Percentiles rank a stretch among this genome's conserved stretches.
Evolutionary conservation across 345 rosid species (phyloP).

Genomic region (Eucalyptus tenuipes): DNA sequence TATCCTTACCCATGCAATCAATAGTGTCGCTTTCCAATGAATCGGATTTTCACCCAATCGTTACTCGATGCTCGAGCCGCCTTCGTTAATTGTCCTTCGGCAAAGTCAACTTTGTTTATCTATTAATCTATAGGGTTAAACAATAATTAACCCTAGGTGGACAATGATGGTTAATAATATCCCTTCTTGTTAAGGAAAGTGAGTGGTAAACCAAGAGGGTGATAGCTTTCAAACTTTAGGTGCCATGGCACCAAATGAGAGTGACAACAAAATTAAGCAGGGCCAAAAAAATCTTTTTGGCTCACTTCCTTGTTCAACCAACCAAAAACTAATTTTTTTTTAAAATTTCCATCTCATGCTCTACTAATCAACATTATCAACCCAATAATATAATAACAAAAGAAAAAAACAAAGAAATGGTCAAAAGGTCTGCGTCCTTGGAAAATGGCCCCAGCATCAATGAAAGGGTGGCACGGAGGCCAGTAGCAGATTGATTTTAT

Average conservation of each 20-base stretch:
- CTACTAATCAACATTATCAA: background rate
- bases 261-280: background rate
- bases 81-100: background rate
- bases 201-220: background rate
- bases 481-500: background rate
- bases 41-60: background rate
- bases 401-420: background rate
- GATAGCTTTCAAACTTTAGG: background rate
- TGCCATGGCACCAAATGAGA: background rate
- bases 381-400: background rate
- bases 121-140: background rate
- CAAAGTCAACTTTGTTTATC: background rate
- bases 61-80: background rate
- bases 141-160: background rate
- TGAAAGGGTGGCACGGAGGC: background rate
- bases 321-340: background rate
- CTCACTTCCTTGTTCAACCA: background rate
- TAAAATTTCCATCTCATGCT: background rate
- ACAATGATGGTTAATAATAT: background rate
- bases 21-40: background rate
- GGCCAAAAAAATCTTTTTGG: background rate
- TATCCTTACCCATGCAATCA: background rate
- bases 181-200: background rate
- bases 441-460: background rate
- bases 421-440: background rate